Evolutionary conservation across 164 flowering plant species (phyloP), one percentile per base, ranked within the genome.

Genomic region (grape (Vitis vinifera)): DNA sequence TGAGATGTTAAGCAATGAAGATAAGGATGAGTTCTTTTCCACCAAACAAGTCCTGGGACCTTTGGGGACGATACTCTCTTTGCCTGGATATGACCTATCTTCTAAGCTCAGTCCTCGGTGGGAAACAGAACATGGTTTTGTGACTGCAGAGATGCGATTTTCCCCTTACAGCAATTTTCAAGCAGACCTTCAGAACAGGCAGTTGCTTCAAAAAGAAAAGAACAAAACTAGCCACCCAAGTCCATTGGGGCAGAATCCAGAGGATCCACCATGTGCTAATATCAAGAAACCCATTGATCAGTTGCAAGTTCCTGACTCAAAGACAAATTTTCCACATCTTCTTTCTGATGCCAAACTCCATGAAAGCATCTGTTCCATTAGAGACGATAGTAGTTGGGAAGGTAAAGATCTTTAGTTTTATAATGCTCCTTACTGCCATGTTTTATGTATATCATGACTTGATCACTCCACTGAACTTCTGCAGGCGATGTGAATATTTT

Each of bases 41-140:
- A 77, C 71, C 49, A 69, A 15, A 37, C 55, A 48, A 23, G 15
- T 15, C 52, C 61, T 59, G 47, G 68, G 16, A 30, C 57, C 59
- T 15, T 27, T 37, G 72, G 65, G 61, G 12, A 63, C 66, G 62
- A 49, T 27, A 16, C 48, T 10, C 1, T 64, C 66, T n/a, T 17
- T 68, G 2, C 73, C 69, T 59, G 73, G 65, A n/a, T 58, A 74
- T 53, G 74, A 62, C 47, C 62, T 55, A 27, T 66, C 51, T 51
- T 62, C 77, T 19, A 1, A 17, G 37, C 8, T 0, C 27, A 51
- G 15, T 68, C 27, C 72, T 19, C 65, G 31, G 50, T 63, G 27
- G 47, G 59, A 68, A 11, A 5, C 27, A 51, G 66, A 47, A 16
- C 58, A 19, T 55, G 56, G 53, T 31, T 59, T 44, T 52, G 17